phyloP scores from a whole-genome alignment of 192 early-diverging fungal species.

The Cetraspora pellucida region DNA sequence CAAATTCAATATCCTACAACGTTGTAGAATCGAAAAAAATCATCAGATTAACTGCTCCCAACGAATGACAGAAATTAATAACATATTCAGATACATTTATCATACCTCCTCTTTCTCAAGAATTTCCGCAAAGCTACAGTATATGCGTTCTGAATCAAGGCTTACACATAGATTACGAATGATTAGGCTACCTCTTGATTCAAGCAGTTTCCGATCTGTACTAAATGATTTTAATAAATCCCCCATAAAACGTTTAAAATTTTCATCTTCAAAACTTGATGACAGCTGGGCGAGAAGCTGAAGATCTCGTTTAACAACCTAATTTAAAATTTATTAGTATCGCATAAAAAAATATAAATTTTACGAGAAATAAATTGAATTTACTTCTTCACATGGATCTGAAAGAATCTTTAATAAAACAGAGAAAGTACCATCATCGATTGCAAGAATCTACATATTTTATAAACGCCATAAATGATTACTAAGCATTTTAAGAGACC shows the following conservation, averaged over 20 bases:
- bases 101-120: constrained; percentile 78
- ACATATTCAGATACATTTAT: background rate
- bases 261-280: constrained; percentile 79
- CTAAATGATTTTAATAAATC: constrained; percentile 89
- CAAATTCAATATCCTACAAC: constrained; percentile 85
- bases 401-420: constrained; percentile 89
- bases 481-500: constrained; percentile 23
- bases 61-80: background rate
- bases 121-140: constrained; percentile 83
- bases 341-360: background rate
- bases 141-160: constrained; percentile 90
- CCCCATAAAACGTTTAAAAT: constrained; percentile 87
- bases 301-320: constrained; percentile 88
- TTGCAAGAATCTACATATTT: constrained; percentile 69
- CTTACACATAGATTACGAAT: constrained; percentile 91
- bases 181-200: constrained; percentile 88
- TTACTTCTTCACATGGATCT: constrained; percentile 90
- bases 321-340: background rate
- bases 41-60: background rate
- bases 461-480: constrained; percentile 25
- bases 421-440: constrained; percentile 86
- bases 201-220: constrained; percentile 83
- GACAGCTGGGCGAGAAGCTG: constrained; percentile 96
- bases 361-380: constrained; percentile 1
- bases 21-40: constrained; percentile 8